Percentiles rank a stretch among this genome's conserved stretches.
phyloP scores from a whole-genome alignment of 495 filamentous ascomycete species.

The Melanomma pulvis-pyrius region DNA sequence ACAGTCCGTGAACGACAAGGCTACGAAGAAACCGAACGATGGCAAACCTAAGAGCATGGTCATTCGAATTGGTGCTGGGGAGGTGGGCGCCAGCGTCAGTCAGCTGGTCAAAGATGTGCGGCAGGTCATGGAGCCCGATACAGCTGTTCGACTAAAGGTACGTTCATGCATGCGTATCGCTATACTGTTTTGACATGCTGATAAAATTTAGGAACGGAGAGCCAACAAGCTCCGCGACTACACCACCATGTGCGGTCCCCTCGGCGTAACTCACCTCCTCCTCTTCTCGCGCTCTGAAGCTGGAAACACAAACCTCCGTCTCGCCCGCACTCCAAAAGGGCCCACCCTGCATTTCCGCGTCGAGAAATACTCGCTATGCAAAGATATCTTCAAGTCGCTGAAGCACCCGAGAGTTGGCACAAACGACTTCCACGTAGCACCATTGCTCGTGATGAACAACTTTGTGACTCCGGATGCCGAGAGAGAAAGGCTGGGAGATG shows the following conservation, averaged over 20 bases:
- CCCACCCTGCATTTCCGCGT: constrained; percentile 94
- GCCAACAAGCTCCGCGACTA: constrained; percentile 91
- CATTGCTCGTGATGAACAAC: constrained; percentile 97
- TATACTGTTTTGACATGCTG: background rate
- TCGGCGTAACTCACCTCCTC: constrained; percentile 91
- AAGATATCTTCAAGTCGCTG: constrained; percentile 79
- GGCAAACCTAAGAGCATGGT: constrained; percentile 94
- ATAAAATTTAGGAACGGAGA: constrained; percentile 68
- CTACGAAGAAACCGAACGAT: constrained; percentile 28
- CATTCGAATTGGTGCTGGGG: constrained; percentile 90
- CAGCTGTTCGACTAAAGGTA: constrained; percentile 77
- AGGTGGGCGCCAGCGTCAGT: constrained; percentile 87
- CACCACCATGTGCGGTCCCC: constrained; percentile 89
- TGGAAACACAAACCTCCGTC: constrained; percentile 89
- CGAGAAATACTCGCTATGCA: constrained; percentile 93
- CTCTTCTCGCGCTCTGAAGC: constrained; percentile 89
- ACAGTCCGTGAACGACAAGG: constrained; percentile 32
- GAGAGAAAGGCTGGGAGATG: constrained; percentile 18
- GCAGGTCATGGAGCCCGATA: constrained; percentile 92
- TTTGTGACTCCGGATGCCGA: constrained; percentile 75
- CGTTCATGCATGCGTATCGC: constrained; percentile 1
- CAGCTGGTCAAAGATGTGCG: constrained; percentile 92
- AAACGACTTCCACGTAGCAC: constrained; percentile 80
- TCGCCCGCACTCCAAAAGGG: constrained; percentile 85
- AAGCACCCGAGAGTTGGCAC: constrained; percentile 78